Percentiles rank a stretch among this genome's conserved stretches.
phyloP scores from a whole-genome alignment of 164 flowering plant genomes.

The Buxus sempervirens region DNA sequence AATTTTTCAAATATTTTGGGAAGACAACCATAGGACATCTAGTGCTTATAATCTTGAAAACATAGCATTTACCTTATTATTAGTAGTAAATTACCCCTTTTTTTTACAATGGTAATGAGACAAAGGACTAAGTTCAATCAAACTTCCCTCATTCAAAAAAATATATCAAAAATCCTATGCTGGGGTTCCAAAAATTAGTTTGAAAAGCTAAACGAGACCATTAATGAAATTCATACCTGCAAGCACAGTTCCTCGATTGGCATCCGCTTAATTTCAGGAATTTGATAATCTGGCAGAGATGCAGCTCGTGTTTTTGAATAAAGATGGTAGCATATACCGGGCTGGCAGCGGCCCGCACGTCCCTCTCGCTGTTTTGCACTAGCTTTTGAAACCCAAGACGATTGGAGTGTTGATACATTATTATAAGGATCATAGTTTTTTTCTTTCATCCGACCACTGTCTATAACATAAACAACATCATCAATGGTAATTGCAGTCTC shows the following conservation, averaged over 20 bases:
- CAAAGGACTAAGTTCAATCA: not conserved
- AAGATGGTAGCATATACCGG: slow-evolving; percentile 94
- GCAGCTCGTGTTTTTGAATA: slow-evolving; percentile 72
- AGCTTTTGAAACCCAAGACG: slow-evolving; percentile 96
- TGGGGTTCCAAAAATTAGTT: not conserved
- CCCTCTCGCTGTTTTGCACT: slow-evolving; percentile 94
- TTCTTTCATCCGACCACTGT: slow-evolving; percentile 95
- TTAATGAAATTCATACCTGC: slow-evolving; percentile 51
- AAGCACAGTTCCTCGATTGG: slow-evolving; percentile 95
- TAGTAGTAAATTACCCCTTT: too few relatives aligned
- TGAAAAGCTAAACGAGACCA: not conserved
- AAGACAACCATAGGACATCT: too few relatives aligned
- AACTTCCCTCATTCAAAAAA: not conserved
- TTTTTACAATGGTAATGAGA: not conserved
- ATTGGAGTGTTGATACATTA: slow-evolving; percentile 90
- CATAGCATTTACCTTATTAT: too few relatives aligned
- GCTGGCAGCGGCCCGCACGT: slow-evolving; percentile 96
- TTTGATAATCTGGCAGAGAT: slow-evolving; percentile 74
- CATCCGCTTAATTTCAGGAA: slow-evolving; percentile 91
- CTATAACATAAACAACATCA: slow-evolving; percentile 93
- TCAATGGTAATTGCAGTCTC: slow-evolving; percentile 94
- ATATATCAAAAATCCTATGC: too few relatives aligned
- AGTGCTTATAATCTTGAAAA: too few relatives aligned
- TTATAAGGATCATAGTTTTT: slow-evolving; percentile 93
- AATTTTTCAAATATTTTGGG: too few relatives aligned